phyloP scores from a whole-genome alignment of 1,284 basidiomycete species.

The Caloboletus firmus region DNA sequence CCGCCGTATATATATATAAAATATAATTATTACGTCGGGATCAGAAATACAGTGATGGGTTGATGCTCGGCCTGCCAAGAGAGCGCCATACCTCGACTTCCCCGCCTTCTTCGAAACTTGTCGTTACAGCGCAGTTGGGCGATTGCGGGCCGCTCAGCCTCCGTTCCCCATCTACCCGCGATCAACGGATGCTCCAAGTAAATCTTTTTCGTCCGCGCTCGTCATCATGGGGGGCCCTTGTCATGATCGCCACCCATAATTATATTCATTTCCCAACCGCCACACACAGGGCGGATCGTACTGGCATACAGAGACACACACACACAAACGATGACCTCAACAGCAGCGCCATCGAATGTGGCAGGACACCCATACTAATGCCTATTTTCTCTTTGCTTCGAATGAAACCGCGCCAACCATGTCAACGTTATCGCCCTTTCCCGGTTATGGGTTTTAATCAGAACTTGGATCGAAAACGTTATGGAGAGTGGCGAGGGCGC shows the following conservation, averaged over 20 bases:
- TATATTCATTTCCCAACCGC: conserved; percentile 26
- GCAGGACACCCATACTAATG: too few species aligned
- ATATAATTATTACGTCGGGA: background rate
- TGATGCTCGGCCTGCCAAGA: too few species aligned
- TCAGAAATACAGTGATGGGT: conserved; percentile 1
- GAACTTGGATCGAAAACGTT: too few species aligned
- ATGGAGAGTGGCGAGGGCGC: too few species aligned
- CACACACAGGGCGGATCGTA: conserved; percentile 22
- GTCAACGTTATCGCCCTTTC: too few species aligned
- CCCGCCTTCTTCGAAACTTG: conserved; percentile 24
- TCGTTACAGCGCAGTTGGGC: conserved; percentile 22
- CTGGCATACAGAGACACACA: too few species aligned
- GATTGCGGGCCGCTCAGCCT: conserved; percentile 22
- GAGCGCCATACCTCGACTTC: background rate
- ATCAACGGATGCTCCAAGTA: conserved; percentile 14
- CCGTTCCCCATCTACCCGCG: conserved; percentile 17
- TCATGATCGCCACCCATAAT: conserved; percentile 31
- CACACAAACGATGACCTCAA: background rate
- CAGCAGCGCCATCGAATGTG: background rate
- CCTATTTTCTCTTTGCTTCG: too few species aligned
- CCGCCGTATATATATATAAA: conserved; percentile 7
- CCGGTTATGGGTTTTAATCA: too few species aligned
- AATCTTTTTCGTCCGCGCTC: conserved; percentile 2
- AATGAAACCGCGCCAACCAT: too few species aligned
- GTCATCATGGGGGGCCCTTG: background rate